phyloP scores from a whole-genome alignment of 2,329 filamentous ascomycete genomes.

The Xylariaceae sp. region DNA sequence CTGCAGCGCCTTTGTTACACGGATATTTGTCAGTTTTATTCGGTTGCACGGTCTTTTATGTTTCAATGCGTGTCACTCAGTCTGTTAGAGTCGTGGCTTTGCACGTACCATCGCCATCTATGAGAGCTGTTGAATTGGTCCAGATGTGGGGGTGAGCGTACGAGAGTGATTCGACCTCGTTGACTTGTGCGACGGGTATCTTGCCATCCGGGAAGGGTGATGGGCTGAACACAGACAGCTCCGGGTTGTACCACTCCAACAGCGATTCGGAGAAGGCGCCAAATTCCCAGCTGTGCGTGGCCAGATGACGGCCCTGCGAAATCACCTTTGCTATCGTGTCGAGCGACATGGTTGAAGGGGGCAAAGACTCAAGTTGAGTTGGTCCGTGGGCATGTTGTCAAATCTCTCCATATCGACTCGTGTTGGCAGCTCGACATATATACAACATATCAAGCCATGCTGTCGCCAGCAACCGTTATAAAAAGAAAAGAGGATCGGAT shows the following conservation, averaged over 20 bases:
- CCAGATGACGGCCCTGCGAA: constrained; percentile 20
- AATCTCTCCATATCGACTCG: no score
- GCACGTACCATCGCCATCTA: constrained; percentile 21
- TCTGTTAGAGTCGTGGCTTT: neutral
- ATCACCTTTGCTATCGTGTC: constrained; percentile 23
- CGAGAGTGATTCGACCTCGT: constrained; percentile 18
- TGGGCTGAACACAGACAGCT: constrained; percentile 21
- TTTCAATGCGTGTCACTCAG: neutral
- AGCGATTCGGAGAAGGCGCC: constrained; percentile 24
- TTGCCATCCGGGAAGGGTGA: constrained; percentile 31
- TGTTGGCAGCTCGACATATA: no score
- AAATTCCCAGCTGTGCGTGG: constrained; percentile 27
- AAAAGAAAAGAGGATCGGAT: no score
- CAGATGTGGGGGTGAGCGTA: constrained; percentile 23
- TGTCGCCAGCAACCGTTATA: no score
- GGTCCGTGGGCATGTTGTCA: no score
- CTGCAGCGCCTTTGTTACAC: constrained; percentile 29
- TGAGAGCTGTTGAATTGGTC: constrained; percentile 20
- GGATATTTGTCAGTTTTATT: constrained; percentile 3
- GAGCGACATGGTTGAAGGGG: constrained; percentile 10
- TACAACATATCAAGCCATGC: no score
- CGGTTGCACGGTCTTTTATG: neutral
- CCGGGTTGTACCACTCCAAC: constrained; percentile 24
- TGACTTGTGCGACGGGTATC: constrained; percentile 30
- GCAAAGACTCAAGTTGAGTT: neutral